These are phyloP conservation scores for Babesia caballi DNA, from an alignment of 169 alveolate genomes.

Conservation along the genomic window DNA sequence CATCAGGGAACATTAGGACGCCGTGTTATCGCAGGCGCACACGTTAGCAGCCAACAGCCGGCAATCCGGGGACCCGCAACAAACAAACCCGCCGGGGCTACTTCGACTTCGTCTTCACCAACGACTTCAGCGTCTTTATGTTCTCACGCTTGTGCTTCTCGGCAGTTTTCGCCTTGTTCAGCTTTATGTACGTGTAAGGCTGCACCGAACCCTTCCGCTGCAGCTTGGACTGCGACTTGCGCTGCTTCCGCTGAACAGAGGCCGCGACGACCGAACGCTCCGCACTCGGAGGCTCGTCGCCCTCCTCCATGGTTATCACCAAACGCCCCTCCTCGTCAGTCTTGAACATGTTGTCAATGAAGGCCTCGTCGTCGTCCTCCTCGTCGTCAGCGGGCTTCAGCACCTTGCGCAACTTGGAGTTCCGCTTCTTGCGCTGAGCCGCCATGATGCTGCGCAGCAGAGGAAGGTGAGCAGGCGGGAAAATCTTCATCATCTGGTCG, in stretches of 20 bases:
- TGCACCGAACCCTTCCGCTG: neutral
- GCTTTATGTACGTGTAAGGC: conserved; percentile 52
- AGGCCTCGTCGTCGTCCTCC: conserved; percentile 53
- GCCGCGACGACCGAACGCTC: neutral
- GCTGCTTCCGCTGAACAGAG: neutral
- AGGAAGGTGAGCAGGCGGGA: conserved; percentile 62
- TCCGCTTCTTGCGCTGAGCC: conserved; percentile 23
- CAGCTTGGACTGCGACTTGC: conserved; percentile 5
- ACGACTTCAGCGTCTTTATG: conserved; percentile 36
- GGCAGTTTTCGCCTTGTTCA: conserved; percentile 28
- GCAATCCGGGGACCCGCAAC: neutral
- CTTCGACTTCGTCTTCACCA: conserved; percentile 28
- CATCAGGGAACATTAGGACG: too few relatives aligned
- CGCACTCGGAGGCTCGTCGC: neutral
- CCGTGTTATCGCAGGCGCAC: too few relatives aligned
- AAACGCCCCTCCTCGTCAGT: conserved; percentile 54
- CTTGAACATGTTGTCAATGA: conserved; percentile 43
- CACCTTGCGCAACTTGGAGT: conserved; percentile 3
- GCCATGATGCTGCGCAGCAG: conserved; percentile 36
- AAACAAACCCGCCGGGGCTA: neutral
- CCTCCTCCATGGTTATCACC: conserved; percentile 12
- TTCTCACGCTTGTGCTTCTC: conserved; percentile 44
- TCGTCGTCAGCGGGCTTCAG: conserved; percentile 19
- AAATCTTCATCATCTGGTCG: conserved; percentile 38
- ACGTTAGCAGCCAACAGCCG: too few relatives aligned